Evolutionary conservation across 495 filamentous ascomycete species (phyloP).

Genomic region (Gamarada debralockiae): DNA sequence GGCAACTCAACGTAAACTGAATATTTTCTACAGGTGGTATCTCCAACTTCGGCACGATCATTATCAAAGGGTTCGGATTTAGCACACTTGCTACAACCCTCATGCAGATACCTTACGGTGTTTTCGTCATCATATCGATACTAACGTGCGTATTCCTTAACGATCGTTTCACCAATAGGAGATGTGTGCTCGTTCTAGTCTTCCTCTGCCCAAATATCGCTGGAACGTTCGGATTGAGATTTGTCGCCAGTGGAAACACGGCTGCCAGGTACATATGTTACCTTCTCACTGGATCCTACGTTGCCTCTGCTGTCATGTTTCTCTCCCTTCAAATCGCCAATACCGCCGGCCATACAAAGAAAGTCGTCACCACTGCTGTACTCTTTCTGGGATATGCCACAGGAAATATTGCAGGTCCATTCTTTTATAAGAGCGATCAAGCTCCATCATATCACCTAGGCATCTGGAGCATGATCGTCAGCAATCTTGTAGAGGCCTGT

Average conservation of each 20-base stretch:
- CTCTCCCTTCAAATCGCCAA: conserved; percentile 52
- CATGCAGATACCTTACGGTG: conserved; percentile 56
- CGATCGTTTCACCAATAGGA: conserved; percentile 49
- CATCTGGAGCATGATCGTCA: conserved; percentile 59
- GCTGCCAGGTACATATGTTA: conserved; percentile 51
- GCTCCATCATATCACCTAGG: conserved; percentile 59
- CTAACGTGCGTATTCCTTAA: conserved; percentile 54
- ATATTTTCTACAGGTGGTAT: conserved; percentile 31
- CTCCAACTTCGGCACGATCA: conserved; percentile 56
- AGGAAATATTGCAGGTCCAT: conserved; percentile 17
- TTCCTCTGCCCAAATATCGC: conserved; percentile 53
- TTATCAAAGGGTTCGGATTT: conserved; percentile 61
- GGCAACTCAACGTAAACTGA: no score
- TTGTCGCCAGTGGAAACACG: conserved; percentile 39
- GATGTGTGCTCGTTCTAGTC: conserved; percentile 50
- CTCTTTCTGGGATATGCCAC: conserved; percentile 10
- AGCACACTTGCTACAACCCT: conserved; percentile 43
- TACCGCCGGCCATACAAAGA: conserved; percentile 21
- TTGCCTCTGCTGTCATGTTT: conserved; percentile 55
- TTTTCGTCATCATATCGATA: conserved; percentile 54
- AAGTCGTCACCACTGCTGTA: conserved; percentile 12
- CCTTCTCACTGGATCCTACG: conserved; percentile 34
- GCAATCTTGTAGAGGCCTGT: conserved; percentile 46
- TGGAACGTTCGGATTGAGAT: conserved; percentile 50
- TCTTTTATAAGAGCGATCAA: conserved; percentile 13